These are phyloP conservation scores for Pestalotiopsis sp. DNA, from an alignment of 2,329 filamentous ascomycete genomes.

Conservation along the genomic window DNA sequence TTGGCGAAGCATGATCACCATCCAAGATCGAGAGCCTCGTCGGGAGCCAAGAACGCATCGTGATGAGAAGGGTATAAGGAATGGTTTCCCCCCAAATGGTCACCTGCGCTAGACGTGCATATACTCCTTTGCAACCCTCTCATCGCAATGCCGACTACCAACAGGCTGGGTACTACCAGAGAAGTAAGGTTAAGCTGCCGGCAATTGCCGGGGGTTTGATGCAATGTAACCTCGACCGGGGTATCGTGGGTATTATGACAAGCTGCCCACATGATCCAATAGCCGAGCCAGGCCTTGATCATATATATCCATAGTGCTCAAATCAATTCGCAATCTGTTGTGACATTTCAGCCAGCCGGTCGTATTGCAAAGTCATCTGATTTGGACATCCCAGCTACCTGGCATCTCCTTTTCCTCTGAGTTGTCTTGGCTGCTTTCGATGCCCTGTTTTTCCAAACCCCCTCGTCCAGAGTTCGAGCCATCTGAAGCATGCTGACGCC, in stretches of 20 bases:
- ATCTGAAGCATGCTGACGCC: background rate
- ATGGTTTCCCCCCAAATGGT: background rate
- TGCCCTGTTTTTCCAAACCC: background rate
- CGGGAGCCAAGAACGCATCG: background rate
- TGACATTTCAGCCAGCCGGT: background rate
- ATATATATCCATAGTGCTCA: background rate
- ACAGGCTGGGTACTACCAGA: background rate
- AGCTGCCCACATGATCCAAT: background rate
- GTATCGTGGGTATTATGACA: background rate
- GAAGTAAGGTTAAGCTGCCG: background rate
- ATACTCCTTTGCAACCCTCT: background rate
- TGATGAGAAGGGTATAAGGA: background rate
- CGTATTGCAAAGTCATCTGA: background rate
- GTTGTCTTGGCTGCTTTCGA: background rate
- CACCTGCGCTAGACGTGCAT: background rate
- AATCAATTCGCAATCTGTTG: background rate
- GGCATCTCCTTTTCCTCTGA: background rate
- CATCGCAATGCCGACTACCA: background rate
- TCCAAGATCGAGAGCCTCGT: background rate
- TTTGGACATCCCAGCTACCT: background rate
- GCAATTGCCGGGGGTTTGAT: background rate
- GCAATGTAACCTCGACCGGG: background rate
- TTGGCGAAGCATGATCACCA: background rate
- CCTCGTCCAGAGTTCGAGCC: background rate
- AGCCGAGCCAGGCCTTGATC: background rate